Evolutionary conservation across 129 eudicot genomes (phyloP), one percentile per base, ranked within the genome.

Genomic region (Pittosporum tobira): DNA sequence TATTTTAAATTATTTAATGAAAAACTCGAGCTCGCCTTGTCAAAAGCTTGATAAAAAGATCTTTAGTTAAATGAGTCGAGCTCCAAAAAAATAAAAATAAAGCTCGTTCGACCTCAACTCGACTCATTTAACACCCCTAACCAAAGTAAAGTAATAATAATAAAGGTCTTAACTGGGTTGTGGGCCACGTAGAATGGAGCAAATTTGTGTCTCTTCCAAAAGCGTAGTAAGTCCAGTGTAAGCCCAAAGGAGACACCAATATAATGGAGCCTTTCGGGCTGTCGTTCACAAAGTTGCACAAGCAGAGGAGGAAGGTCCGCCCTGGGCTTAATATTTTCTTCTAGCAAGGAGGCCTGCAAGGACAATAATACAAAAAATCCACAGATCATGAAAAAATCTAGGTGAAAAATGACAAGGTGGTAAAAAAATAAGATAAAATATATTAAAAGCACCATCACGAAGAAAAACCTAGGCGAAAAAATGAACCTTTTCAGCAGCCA

Each of bases 231-330:
- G 69, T 93, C 96, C 57, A 61, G 74, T 29, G 96, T 93, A 62
- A 93, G 96, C 61, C 96, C 96, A 62, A 93, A 93, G 8, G 99
- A 93, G 61, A 87, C 99, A 51, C 96, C 96, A 45, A 87, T 45
- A 45, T 93, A 93, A 73, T 93, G 96, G 42, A 93, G 93, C 77
- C 67, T 87, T 65, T 93, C 99, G 20, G 94, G 88, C 25, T 64
- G 78, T 58, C 99, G 70, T 62, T 93, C 99, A 65, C 77, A 79
- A 24, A 93, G 94, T 76, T 76, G 96, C 29, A 77, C 80, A 58
- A 93, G 93, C 60, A 93, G 65, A 22, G 99, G 96, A 60, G 96
- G 96, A 62, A 87, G 94, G 69, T 93, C 70, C 28, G 84, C 62
- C 66, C 82, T 77, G 1, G 99, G 99, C 61, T 73, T 87, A 23